Conservation (phyloP, 2,329 filamentous ascomycete species). For the Alternaria triticina region DNA sequence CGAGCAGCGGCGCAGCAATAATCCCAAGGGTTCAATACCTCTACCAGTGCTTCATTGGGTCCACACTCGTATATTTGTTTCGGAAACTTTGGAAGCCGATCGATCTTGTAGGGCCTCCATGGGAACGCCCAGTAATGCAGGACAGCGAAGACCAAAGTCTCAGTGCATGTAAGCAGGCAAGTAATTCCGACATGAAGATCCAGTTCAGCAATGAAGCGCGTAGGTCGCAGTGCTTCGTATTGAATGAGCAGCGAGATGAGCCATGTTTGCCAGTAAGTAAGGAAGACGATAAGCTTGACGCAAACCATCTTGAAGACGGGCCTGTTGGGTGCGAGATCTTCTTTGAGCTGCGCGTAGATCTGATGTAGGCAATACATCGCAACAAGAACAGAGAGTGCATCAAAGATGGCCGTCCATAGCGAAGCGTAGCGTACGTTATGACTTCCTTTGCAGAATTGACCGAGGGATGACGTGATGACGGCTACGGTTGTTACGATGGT, state of each 20-base stretch:
- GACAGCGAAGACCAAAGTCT: slow-evolving; percentile 82
- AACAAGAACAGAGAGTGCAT: slow-evolving; percentile 74
- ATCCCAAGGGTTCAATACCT: slow-evolving; percentile 83
- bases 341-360: slow-evolving; percentile 79
- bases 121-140: slow-evolving; percentile 85
- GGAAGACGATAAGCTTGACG: slow-evolving; percentile 90
- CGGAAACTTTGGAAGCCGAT: slow-evolving; percentile 14
- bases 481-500: slow-evolving; percentile 81
- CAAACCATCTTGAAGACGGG: slow-evolving; percentile 82
- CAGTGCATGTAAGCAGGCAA: slow-evolving; percentile 76
- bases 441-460: slow-evolving; percentile 78
- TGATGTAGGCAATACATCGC: slow-evolving; percentile 91
- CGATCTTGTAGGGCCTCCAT: slow-evolving; percentile 70
- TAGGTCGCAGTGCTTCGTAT: slow-evolving; percentile 68
- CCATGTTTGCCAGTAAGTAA: slow-evolving; percentile 80
- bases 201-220: slow-evolving; percentile 67
- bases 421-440: slow-evolving; percentile 81
- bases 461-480: slow-evolving; percentile 72
- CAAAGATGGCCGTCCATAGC: slow-evolving; percentile 78
- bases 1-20: slow-evolving; percentile 79
- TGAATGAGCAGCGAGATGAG: slow-evolving; percentile 61
- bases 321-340: slow-evolving; percentile 70
- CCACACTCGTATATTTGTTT: slow-evolving; percentile 64
- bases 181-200: slow-evolving; percentile 85
- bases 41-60: slow-evolving; percentile 67